phyloP scores from a whole-genome alignment of 1,284 basidiomycete genomes.

The Leccinum subrobustum region DNA sequence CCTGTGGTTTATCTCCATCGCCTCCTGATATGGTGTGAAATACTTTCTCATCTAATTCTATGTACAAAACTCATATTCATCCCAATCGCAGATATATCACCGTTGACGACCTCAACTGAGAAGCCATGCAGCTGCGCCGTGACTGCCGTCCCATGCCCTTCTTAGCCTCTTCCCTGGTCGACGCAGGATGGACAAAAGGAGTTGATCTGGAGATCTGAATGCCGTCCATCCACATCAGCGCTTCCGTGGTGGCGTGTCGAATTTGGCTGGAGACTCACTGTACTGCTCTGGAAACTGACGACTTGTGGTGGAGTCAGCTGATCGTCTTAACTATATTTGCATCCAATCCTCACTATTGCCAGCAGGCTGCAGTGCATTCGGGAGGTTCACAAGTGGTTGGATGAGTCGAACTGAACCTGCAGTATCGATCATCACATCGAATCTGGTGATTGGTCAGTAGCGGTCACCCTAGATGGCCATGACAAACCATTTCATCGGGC shows the following conservation, averaged over 20 bases:
- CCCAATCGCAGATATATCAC: conserved; percentile 11
- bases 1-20: conserved; percentile 1
- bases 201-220: conserved; percentile 45
- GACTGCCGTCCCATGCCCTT: conserved; percentile 1
- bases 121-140: conserved; percentile 6
- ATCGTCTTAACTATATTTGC: conserved; percentile 9
- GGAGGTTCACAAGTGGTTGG: conserved; percentile 56
- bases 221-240: conserved; percentile 13
- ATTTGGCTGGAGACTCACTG: conserved; percentile 37
- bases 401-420: conserved; percentile 70
- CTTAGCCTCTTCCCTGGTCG: conserved; percentile 15
- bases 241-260: conserved; percentile 5
- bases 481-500: conserved; percentile 57
- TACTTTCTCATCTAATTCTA: background rate
- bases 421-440: conserved; percentile 58
- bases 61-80: conserved; percentile 13
- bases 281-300: conserved; percentile 69
- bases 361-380: conserved; percentile 61
- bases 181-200: conserved; percentile 42
- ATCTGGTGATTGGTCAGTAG: conserved; percentile 37
- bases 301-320: conserved; percentile 39
- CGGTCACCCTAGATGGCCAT: background rate
- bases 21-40: background rate
- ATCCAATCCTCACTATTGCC: conserved; percentile 64
- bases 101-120: conserved; percentile 26